Evolutionary conservation across 2,329 filamentous ascomycete genomes (phyloP), one percentile per base, ranked within the genome.

Genomic region (Aspergillus aculeatus): DNA sequence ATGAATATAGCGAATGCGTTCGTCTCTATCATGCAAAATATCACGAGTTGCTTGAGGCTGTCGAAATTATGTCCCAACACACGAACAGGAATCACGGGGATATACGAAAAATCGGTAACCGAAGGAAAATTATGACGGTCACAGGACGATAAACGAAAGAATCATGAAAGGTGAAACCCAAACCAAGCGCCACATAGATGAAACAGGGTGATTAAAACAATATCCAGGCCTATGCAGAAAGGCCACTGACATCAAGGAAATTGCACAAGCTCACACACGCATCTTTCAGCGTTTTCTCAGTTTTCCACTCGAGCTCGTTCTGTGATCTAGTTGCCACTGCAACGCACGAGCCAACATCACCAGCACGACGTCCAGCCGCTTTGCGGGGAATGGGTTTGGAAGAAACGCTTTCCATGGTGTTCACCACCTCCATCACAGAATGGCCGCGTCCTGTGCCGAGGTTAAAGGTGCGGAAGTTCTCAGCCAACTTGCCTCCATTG

Each of bases 301-400:
- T 76, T 60, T 75, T 73, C 69, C 72, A 78, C 58, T 75, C 71
- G 50, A 89, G 78, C 74, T 90, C 87, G 69, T 83, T 78, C 60
- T 85, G 61, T 2, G 75, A 74, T 31, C 74, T 66, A 21, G 68
- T 64, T 48, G 73, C 71, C 29, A 73, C 71, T 31, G 75, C 75
- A 41, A 78, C 74, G 44, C 75, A 78, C 26, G 70, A 74, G 31
- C 75, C 75, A 47, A 78, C 75, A 53, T 77, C 75, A 26, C 75
- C 75, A 11, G 70, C 64, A 49, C 75, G 71, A 32, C 75, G 72
- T 35, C 60, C 69, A 14, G 73, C 73, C 9, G 68, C 69, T 50
- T 60, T 73, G 26, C 67, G 64, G 29, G 74, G 68, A 50, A 78
- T 76, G 19, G 62, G 57, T 57, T 68, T 73, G n/a, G 67, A 67